Evolutionary conservation across 768 basidiomycete species (phyloP).

Genomic region (Lactarius pseudohatsudake): DNA sequence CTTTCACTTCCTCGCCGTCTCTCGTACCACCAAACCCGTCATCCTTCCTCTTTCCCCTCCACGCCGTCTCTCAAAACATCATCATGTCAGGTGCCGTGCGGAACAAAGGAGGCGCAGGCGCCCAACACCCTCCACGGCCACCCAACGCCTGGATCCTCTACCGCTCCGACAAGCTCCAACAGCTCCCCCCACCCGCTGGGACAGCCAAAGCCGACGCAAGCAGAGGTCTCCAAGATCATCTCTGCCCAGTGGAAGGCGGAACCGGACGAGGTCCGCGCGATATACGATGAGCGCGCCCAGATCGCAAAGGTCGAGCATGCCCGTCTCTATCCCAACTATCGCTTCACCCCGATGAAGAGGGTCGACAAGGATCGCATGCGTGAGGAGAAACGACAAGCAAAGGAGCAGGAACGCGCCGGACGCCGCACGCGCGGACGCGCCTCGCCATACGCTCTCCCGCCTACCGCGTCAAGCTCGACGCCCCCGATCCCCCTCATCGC

Average conservation of each 20-base stretch:
- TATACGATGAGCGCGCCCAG: constrained; percentile 25
- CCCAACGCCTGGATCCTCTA: constrained; percentile 54
- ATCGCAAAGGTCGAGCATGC: constrained; percentile 27
- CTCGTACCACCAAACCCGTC: background rate
- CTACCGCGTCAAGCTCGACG: constrained; percentile 6
- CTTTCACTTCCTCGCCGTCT: constrained; percentile 7
- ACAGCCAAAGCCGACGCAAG: constrained; percentile 39
- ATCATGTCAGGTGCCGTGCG: constrained; percentile 17
- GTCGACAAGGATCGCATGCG: constrained; percentile 26
- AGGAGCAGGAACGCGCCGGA: constrained; percentile 23
- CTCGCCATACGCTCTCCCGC: constrained; percentile 18
- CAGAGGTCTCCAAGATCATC: constrained; percentile 45
- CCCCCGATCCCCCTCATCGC: background rate
- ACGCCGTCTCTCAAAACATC: background rate
- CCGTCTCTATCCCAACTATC: constrained; percentile 26
- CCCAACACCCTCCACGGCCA: constrained; percentile 38
- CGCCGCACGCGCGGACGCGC: constrained; percentile 9
- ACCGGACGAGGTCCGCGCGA: constrained; percentile 35
- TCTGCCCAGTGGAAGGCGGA: constrained; percentile 44
- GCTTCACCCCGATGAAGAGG: constrained; percentile 28
- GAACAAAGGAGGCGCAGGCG: constrained; percentile 17
- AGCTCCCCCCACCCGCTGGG: constrained; percentile 34
- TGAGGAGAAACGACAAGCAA: constrained; percentile 22
- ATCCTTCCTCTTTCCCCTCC: background rate
- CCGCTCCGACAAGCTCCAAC: constrained; percentile 44